A percentile compares a stretch with the other conserved stretches of the same genome.
These are phyloP conservation scores for Phialophora verrucosa DNA, from an alignment of 2,329 filamentous ascomycete species.

Conservation along the genomic window DNA sequence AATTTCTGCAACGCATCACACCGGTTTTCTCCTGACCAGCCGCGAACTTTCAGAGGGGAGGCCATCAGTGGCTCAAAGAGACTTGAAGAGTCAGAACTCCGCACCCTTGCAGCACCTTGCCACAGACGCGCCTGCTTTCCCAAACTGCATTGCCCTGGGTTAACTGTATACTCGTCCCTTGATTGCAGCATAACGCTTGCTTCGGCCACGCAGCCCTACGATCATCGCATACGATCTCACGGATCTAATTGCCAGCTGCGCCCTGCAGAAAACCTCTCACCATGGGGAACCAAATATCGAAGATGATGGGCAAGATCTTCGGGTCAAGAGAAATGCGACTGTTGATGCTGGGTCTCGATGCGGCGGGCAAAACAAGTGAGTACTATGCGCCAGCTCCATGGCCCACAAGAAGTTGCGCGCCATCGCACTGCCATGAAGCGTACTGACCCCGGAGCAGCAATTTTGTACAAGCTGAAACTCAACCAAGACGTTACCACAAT, in stretches of 20 bases:
- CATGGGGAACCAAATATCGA: conserved; percentile 93
- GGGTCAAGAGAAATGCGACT: conserved; percentile 99
- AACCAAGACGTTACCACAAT: conserved; percentile 98
- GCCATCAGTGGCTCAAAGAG: neutral
- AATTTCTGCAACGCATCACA: conserved; percentile 6
- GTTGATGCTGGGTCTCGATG: conserved; percentile 96
- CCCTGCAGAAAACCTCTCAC: conserved; percentile 43
- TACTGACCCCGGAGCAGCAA: conserved; percentile 58
- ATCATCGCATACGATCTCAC: neutral
- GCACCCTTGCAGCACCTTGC: neutral
- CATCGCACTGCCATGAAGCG: neutral
- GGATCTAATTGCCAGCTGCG: conserved; percentile 7
- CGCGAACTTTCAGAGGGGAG: neutral
- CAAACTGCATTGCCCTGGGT: neutral
- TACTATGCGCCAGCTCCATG: conserved; percentile 5
- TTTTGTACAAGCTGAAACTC: conserved; percentile 98
- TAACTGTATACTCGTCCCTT: neutral
- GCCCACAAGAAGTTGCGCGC: too few relatives aligned
- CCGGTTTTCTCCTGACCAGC: conserved; percentile 9
- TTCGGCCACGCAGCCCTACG: neutral
- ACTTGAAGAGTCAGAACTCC: neutral
- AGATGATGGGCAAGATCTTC: conserved; percentile 98
- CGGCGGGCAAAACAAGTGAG: conserved; percentile 91
- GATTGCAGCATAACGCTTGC: neutral
- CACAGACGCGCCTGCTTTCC: neutral